A percentile compares a stretch with the other conserved stretches of the same genome.
These are phyloP conservation scores for Boletellus emodensis DNA, from an alignment of 768 basidiomycete species.

Conservation along the genomic window DNA sequence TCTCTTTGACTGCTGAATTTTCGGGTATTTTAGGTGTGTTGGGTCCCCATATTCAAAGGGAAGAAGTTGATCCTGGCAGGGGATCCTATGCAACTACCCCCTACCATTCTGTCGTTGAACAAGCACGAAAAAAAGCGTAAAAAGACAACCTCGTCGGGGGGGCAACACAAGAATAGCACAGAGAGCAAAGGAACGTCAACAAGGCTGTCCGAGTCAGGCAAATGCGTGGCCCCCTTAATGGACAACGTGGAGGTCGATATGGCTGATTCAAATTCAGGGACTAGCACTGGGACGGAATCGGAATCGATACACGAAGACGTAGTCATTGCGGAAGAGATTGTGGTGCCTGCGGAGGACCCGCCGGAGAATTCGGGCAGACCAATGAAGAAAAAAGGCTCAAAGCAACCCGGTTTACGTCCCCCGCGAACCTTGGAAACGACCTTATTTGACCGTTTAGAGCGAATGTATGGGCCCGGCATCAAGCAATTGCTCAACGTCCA, in stretches of 20 bases:
- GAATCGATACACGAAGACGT: conserved; percentile 19
- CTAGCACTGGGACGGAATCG: conserved; percentile 14
- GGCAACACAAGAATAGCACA: neutral
- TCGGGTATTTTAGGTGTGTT: conserved; percentile 46
- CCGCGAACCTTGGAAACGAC: conserved; percentile 82
- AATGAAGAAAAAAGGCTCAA: conserved; percentile 11
- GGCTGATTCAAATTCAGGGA: conserved; percentile 6
- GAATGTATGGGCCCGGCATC: conserved; percentile 77
- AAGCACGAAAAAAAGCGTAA: conserved; percentile 34
- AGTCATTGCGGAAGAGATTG: conserved; percentile 18
- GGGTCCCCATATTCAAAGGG: conserved; percentile 92
- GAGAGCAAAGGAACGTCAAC: neutral
- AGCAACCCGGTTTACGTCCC: conserved; percentile 39
- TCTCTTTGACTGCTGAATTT: neutral
- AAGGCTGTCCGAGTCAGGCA: neutral
- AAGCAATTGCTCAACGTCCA: conserved; percentile 88
- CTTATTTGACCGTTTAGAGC: conserved; percentile 87
- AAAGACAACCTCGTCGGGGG: conserved; percentile 1
- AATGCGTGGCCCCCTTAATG: neutral
- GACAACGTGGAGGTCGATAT: conserved; percentile 1
- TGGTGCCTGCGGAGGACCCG: neutral
- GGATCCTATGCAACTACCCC: conserved; percentile 94
- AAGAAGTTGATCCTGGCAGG: conserved; percentile 89
- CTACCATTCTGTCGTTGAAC: conserved; percentile 77
- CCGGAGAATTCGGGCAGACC: conserved; percentile 1